Evolutionary conservation across 2,329 filamentous ascomycete genomes (phyloP).

Genomic region (Talaromyces sp.): DNA sequence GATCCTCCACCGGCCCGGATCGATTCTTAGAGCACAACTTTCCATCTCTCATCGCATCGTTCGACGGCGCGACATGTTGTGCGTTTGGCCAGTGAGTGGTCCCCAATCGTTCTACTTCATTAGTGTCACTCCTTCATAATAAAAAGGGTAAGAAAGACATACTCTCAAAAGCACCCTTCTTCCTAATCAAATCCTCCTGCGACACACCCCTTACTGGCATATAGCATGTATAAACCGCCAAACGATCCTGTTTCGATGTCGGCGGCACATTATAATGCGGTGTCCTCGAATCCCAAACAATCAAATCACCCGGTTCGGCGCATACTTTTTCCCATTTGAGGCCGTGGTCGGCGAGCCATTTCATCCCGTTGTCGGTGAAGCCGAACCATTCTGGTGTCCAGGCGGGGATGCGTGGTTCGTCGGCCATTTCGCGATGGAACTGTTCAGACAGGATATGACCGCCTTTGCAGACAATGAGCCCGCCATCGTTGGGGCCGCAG

Average conservation of each 20-base stretch:
- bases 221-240: slow-evolving; percentile 38
- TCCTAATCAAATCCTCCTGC: slow-evolving; percentile 32
- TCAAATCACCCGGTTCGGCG: slow-evolving; percentile 44
- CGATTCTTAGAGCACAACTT: slow-evolving; percentile 37
- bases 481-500: slow-evolving; percentile 45
- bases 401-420: slow-evolving; percentile 21
- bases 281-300: slow-evolving; percentile 48
- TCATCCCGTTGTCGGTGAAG: slow-evolving; percentile 43
- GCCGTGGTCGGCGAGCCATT: slow-evolving; percentile 42
- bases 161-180: slow-evolving; percentile 34
- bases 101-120: slow-evolving; percentile 18
- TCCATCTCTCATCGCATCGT: slow-evolving; percentile 1
- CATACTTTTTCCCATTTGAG: slow-evolving; percentile 40
- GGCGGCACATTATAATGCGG: slow-evolving; percentile 45
- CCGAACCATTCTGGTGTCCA: slow-evolving; percentile 35
- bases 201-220: slow-evolving; percentile 36
- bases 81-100: slow-evolving; percentile 14
- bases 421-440: slow-evolving; percentile 34
- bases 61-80: neutral
- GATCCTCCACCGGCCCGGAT: slow-evolving; percentile 38
- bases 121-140: neutral
- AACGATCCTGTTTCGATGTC: slow-evolving; percentile 34
- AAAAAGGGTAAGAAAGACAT: neutral
- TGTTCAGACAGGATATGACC: slow-evolving; percentile 40
- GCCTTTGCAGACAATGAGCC: slow-evolving; percentile 44